Evolutionary conservation across 2,329 filamentous ascomycete species (phyloP).

Genomic region (Calonectria hongkongensis): DNA sequence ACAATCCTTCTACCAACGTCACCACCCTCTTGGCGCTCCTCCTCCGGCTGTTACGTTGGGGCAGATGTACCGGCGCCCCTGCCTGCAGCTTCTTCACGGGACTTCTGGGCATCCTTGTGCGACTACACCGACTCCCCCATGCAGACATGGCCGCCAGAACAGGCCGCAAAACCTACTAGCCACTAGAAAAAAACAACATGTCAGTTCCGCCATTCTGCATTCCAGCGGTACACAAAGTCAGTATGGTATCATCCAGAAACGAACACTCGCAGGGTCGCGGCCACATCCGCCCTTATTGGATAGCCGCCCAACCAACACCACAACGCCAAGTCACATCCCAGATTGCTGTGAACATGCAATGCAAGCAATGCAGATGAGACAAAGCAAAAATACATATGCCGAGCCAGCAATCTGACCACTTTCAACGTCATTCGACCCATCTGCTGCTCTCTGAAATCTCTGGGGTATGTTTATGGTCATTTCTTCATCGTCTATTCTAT

Average conservation of each 20-base stretch:
- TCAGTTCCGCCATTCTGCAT: slow-evolving; percentile 21
- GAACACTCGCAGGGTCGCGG: background rate
- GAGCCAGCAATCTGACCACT: background rate
- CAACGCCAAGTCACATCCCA: background rate
- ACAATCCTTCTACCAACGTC: slow-evolving; percentile 3
- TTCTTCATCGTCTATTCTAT: slow-evolving; percentile 33
- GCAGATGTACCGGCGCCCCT: slow-evolving; percentile 19
- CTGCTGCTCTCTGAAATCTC: background rate
- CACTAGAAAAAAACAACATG: slow-evolving; percentile 22
- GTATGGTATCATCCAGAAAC: background rate
- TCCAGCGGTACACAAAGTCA: slow-evolving; percentile 6
- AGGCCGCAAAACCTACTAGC: slow-evolving; percentile 19
- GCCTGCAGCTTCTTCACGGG: slow-evolving; percentile 20
- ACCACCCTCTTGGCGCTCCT: slow-evolving; percentile 13
- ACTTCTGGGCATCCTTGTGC: slow-evolving; percentile 21
- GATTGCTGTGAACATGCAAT: slow-evolving; percentile 7
- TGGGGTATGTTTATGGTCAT: background rate
- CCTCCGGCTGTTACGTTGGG: slow-evolving; percentile 25
- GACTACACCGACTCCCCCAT: slow-evolving; percentile 26
- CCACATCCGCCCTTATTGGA: slow-evolving; percentile 1
- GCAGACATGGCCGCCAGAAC: slow-evolving; percentile 8
- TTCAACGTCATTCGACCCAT: slow-evolving; percentile 7
- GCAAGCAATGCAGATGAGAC: slow-evolving; percentile 20
- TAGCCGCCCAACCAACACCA: background rate
- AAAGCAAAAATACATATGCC: background rate